phyloP scores from a whole-genome alignment of 176 grass and related monocot genomes.

The Phoenix dactylifera region DNA sequence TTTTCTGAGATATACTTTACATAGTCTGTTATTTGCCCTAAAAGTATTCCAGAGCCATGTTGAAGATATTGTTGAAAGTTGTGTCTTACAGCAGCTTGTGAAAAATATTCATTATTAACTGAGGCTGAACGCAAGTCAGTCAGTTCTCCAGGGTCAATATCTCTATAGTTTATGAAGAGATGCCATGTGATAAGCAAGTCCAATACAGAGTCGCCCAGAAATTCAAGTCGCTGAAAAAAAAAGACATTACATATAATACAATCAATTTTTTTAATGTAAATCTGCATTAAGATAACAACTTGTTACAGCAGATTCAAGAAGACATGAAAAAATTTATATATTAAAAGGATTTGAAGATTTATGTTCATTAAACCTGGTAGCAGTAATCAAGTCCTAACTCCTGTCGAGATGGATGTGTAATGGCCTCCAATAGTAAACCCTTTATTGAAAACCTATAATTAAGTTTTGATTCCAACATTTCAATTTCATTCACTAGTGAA shows the following conservation, averaged over 20 bases:
- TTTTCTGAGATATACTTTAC: not conserved
- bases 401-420: constrained; percentile 1
- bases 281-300: too few species aligned
- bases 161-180: not conserved
- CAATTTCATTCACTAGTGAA: not conserved
- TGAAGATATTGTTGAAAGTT: constrained; percentile 3
- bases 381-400: constrained; percentile 3
- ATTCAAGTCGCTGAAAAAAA: constrained; percentile 1
- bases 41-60: constrained; percentile 10
- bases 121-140: constrained; percentile 6
- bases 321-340: not conserved
- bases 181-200: constrained; percentile 8
- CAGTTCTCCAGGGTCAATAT: constrained; percentile 5
- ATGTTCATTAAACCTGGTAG: not conserved
- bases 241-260: too few species aligned
- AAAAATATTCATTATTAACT: constrained; percentile 7
- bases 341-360: not conserved
- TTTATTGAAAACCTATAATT: not conserved
- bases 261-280: too few species aligned
- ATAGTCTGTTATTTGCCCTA: constrained; percentile 1
- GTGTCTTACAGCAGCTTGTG: constrained; percentile 5
- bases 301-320: not conserved
- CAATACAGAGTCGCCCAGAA: constrained; percentile 5
- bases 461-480: constrained; percentile 6
- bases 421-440: constrained; percentile 2